Conservation (phyloP, 495 filamentous ascomycete species). For the Hapsidospora chrysogenum region DNA sequence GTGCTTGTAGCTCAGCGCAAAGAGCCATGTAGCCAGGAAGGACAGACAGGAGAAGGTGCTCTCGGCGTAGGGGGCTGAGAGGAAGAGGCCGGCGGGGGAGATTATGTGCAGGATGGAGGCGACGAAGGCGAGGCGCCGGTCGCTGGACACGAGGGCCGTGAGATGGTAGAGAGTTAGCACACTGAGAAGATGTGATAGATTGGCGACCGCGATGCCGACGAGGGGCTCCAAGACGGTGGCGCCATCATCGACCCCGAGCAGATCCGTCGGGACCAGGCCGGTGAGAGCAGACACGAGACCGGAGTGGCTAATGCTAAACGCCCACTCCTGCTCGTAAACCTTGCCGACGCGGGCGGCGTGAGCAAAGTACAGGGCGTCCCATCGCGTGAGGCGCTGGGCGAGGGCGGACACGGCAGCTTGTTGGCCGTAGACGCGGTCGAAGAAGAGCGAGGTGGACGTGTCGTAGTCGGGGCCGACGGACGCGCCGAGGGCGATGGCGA, state of each 20-base stretch:
- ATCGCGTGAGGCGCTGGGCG: conserved; percentile 50
- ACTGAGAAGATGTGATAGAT: conserved; percentile 57
- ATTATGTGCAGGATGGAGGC: conserved; percentile 62
- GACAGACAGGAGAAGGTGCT: conserved; percentile 62
- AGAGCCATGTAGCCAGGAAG: conserved; percentile 55
- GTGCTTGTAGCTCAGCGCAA: conserved; percentile 35
- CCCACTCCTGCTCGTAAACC: conserved; percentile 90
- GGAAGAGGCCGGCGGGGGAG: conserved; percentile 75
- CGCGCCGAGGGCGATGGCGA: conserved; percentile 39
- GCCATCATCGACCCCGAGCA: conserved; percentile 5
- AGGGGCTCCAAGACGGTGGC: conserved; percentile 12
- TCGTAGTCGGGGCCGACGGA: conserved; percentile 73
- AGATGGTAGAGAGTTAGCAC: conserved; percentile 53
- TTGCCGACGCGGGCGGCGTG: conserved; percentile 50
- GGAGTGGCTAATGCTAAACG: conserved; percentile 61
- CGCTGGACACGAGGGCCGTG: conserved; percentile 23
- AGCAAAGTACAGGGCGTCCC: conserved; percentile 86
- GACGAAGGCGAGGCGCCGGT: conserved; percentile 40
- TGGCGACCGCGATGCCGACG: conserved; percentile 46
- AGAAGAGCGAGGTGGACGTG: conserved; percentile 54
- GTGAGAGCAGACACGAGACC: conserved; percentile 25
- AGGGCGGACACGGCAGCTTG: conserved; percentile 9
- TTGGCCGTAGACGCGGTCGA: conserved; percentile 37
- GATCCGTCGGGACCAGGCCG: neutral
- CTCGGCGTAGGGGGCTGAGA: conserved; percentile 78